Percentiles rank a stretch among this genome's conserved stretches.
These are phyloP conservation scores for Thecaphora frezii DNA, from an alignment of 1,284 basidiomycete genomes.

Conservation along the genomic window DNA sequence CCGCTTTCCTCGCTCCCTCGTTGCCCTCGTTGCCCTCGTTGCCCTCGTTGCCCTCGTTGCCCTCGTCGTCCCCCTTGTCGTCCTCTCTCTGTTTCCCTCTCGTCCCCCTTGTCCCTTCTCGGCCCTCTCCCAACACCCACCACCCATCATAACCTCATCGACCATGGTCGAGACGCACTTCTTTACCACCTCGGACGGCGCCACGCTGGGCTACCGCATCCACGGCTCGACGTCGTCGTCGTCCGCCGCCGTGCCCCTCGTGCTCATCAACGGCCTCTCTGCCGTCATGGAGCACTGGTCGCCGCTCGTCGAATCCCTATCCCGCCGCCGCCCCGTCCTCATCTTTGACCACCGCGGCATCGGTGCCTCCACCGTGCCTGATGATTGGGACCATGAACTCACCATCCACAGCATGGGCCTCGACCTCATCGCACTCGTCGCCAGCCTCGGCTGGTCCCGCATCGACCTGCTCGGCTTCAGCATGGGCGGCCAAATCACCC, in stretches of 20 bases:
- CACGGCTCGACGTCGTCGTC: slow-evolving; percentile 5
- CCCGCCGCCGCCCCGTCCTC: slow-evolving; percentile 27
- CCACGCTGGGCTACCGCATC: slow-evolving; percentile 35
- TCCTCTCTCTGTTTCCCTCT: no score
- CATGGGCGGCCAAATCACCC: slow-evolving; percentile 55
- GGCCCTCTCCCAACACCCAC: background rate
- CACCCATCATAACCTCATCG: no score
- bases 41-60: no score
- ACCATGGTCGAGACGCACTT: background rate
- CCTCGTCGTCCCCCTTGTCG: no score
- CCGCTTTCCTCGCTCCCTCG: no score
- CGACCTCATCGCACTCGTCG: slow-evolving; percentile 41
- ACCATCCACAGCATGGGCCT: slow-evolving; percentile 43
- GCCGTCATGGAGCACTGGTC: slow-evolving; percentile 54
- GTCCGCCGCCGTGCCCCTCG: slow-evolving; percentile 18
- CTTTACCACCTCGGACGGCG: slow-evolving; percentile 18
- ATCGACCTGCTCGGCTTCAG: slow-evolving; percentile 51
- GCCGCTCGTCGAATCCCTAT: slow-evolving; percentile 38
- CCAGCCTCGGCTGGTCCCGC: slow-evolving; percentile 16
- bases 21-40: no score
- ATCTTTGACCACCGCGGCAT: slow-evolving; percentile 54
- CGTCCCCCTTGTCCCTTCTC: background rate
- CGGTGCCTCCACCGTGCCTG: slow-evolving; percentile 32
- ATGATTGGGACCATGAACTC: slow-evolving; percentile 39
- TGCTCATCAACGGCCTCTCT: slow-evolving; percentile 52